A percentile compares a stretch with the other conserved stretches of the same genome.
These are phyloP conservation scores for Microascus cirrosus DNA, from an alignment of 2,329 filamentous ascomycete genomes.

Conservation along the genomic window DNA sequence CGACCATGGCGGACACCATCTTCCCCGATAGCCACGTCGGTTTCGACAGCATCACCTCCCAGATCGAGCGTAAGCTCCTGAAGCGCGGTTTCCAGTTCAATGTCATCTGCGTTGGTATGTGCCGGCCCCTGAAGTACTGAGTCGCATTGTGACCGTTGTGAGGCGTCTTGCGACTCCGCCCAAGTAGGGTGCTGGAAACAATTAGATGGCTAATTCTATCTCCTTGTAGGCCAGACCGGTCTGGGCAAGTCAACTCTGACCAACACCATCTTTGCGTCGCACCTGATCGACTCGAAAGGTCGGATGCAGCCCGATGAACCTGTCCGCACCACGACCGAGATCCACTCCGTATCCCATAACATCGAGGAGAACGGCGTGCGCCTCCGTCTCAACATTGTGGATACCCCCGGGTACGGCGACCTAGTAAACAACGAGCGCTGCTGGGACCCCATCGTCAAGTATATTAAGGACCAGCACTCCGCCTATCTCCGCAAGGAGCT, in stretches of 20 bases:
- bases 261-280: constrained; percentile 99
- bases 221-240: constrained; percentile 74
- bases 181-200: background rate
- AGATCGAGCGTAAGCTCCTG: constrained; percentile 98
- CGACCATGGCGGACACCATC: constrained; percentile 58
- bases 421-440: constrained; percentile 99
- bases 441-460: constrained; percentile 99
- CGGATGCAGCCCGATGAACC: constrained; percentile 85
- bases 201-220: background rate
- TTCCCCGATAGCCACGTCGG: constrained; percentile 97
- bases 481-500: constrained; percentile 99
- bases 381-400: constrained; percentile 95
- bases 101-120: constrained; percentile 96
- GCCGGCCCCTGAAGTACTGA: constrained; percentile 1
- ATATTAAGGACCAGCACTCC: constrained; percentile 99
- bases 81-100: constrained; percentile 99
- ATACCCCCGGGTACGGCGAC: constrained; percentile 96
- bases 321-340: constrained; percentile 92
- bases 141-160: background rate
- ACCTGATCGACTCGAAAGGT: constrained; percentile 98
- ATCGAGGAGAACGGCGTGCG: constrained; percentile 99
- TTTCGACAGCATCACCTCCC: constrained; percentile 99
- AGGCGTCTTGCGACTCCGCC: background rate
- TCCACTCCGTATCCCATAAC: constrained; percentile 94
- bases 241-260: constrained; percentile 98